Evolutionary conservation across 352 stramenopile genomes (phyloP).

Genomic region (Blastocystis sp.): DNA sequence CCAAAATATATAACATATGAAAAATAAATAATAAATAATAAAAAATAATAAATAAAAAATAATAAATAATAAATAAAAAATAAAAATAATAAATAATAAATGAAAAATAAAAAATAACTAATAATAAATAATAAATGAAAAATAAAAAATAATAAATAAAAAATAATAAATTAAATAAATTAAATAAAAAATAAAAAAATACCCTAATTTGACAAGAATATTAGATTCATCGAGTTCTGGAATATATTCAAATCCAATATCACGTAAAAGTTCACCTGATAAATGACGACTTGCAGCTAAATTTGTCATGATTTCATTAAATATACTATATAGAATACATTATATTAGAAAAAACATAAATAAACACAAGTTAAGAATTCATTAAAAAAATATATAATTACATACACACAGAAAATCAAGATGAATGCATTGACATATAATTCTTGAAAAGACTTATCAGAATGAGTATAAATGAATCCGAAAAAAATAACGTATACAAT

Average conservation of each 20-base stretch:
- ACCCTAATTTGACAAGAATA: slow-evolving; percentile 11
- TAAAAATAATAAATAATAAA: slow-evolving; percentile 1
- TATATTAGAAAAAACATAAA: no score
- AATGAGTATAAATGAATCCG: no score
- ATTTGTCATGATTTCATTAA: slow-evolving; percentile 31
- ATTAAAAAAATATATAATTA: no score
- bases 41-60: no score
- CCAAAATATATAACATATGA: no score
- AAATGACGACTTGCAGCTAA: slow-evolving; percentile 17
- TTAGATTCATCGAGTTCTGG: slow-evolving; percentile 9
- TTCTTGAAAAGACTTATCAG: no score
- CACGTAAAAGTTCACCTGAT: slow-evolving; percentile 14
- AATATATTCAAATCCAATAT: slow-evolving; percentile 25
- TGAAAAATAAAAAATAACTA: not conserved
- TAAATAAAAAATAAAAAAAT: not conserved
- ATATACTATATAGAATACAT: slow-evolving; percentile 24
- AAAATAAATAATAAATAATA: no score
- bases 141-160: slow-evolving; percentile 17
- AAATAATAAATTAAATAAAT: slow-evolving; percentile 6
- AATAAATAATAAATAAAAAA: slow-evolving; percentile 33
- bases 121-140: slow-evolving; percentile 5
- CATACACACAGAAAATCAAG: no score
- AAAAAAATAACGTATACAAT: no score
- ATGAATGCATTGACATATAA: no score
- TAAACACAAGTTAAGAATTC: no score